These are phyloP conservation scores for Acacia pycnantha DNA, from an alignment of 331 rosid species.

Conservation along the genomic window DNA sequence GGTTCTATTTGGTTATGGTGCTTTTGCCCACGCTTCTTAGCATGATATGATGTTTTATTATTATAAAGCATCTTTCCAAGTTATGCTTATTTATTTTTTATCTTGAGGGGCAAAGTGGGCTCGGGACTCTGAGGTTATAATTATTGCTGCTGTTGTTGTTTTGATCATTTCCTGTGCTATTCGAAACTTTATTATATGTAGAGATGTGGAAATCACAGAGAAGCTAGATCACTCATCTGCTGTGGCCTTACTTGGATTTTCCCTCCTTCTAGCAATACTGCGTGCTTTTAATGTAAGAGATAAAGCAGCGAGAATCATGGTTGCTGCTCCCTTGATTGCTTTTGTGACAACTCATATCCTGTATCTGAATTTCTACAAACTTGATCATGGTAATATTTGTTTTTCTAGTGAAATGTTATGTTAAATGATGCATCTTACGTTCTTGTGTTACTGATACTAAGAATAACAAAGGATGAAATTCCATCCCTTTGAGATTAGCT, in stretches of 20 bases:
- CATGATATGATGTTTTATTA: not conserved
- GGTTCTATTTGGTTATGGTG: not conserved
- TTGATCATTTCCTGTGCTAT: not conserved
- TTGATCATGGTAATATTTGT: constrained; percentile 65
- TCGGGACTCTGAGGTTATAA: not conserved
- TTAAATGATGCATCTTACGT: not conserved
- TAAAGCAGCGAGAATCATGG: constrained; percentile 85
- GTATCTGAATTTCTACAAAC: constrained; percentile 82
- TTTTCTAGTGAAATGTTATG: constrained; percentile 25
- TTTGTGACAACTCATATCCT: constrained; percentile 87
- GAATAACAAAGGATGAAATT: not conserved
- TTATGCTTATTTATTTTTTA: not conserved
- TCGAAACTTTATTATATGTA: constrained; percentile 18
- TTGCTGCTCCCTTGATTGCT: constrained; percentile 80
- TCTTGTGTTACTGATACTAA: not conserved
- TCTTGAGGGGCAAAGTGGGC: not conserved
- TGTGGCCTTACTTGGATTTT: constrained; percentile 65
- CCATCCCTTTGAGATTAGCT: constrained; percentile 11
- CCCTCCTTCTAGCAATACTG: constrained; percentile 52
- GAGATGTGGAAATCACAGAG: constrained; percentile 71
- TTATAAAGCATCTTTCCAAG: not conserved
- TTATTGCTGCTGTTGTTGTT: not conserved
- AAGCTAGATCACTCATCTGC: constrained; percentile 65
- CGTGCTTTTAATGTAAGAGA: constrained; percentile 68
- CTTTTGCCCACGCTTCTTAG: not conserved